Percentiles rank a stretch among this genome's conserved stretches.
phyloP scores from a whole-genome alignment of 257 asterid species.

The Przewalskia tangutica region DNA sequence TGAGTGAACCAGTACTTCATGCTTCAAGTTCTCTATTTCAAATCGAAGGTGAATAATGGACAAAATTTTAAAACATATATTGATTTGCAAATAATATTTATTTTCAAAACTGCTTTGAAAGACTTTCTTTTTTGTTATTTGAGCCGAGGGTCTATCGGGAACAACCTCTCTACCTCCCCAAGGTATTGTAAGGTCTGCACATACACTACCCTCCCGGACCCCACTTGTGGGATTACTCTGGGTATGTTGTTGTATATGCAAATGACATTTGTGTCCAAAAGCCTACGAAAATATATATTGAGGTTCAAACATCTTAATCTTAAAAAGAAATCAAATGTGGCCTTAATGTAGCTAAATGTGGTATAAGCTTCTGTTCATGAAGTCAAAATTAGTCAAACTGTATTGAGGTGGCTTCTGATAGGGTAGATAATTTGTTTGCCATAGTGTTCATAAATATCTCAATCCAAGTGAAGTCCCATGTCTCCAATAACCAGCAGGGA shows the following conservation, averaged over 20 bases:
- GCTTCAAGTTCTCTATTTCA: background rate
- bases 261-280: background rate
- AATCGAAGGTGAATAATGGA: background rate
- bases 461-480: background rate
- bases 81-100: background rate
- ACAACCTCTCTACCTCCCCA: too few relatives aligned
- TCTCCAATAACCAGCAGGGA: background rate
- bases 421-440: background rate
- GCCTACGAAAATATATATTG: background rate
- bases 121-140: too few relatives aligned
- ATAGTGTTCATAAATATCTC: background rate
- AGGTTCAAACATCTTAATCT: background rate
- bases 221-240: too few relatives aligned
- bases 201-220: too few relatives aligned
- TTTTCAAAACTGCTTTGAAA: too few relatives aligned
- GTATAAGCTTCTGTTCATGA: background rate
- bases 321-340: background rate
- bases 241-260: background rate
- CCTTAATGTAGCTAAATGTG: background rate
- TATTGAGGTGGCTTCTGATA: background rate
- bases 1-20: background rate
- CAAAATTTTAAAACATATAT: background rate
- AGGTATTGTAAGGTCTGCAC: too few relatives aligned
- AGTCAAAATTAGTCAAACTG: background rate
- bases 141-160: too few relatives aligned